Evolutionary conservation across 2,329 filamentous ascomycete species (phyloP).

Genomic region (Curvularia hawaiiensis): DNA sequence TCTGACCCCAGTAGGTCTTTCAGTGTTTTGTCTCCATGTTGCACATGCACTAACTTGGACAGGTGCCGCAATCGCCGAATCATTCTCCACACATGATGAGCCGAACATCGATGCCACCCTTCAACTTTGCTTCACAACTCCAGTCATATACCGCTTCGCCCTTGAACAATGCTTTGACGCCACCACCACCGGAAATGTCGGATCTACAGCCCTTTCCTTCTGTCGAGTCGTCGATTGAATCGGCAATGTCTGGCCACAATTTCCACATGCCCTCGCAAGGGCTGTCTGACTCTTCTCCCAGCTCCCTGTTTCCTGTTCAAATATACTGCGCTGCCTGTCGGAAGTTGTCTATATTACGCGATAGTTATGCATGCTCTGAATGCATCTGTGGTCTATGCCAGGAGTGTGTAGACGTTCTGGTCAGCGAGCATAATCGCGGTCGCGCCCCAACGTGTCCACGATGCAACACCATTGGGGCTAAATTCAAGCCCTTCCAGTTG

Average conservation of each 20-base stretch:
- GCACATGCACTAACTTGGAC: constrained; percentile 22
- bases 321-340: constrained; percentile 93
- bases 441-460: constrained; percentile 74
- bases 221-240: constrained; percentile 77
- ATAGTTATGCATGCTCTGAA: constrained; percentile 93
- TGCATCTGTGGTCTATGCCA: constrained; percentile 94
- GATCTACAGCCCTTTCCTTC: constrained; percentile 79
- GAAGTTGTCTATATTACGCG: constrained; percentile 74
- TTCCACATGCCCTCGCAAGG: constrained; percentile 62
- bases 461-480: constrained; percentile 77
- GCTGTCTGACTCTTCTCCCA: constrained; percentile 65
- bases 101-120: constrained; percentile 66
- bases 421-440: constrained; percentile 72
- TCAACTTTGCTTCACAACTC: constrained; percentile 54
- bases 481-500: constrained; percentile 84
- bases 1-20: constrained; percentile 76
- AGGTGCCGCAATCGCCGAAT: constrained; percentile 58
- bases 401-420: constrained; percentile 81
- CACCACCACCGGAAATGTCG: constrained; percentile 61
- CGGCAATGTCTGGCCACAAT: constrained; percentile 71
- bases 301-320: constrained; percentile 62
- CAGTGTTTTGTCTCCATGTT: background rate
- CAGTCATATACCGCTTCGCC: constrained; percentile 85
- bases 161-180: constrained; percentile 86
- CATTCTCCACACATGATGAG: constrained; percentile 56